Percentiles rank a stretch among this genome's conserved stretches.
Conservation (phyloP, 305 asterid species). For the Coffea humblotiana region DNA sequence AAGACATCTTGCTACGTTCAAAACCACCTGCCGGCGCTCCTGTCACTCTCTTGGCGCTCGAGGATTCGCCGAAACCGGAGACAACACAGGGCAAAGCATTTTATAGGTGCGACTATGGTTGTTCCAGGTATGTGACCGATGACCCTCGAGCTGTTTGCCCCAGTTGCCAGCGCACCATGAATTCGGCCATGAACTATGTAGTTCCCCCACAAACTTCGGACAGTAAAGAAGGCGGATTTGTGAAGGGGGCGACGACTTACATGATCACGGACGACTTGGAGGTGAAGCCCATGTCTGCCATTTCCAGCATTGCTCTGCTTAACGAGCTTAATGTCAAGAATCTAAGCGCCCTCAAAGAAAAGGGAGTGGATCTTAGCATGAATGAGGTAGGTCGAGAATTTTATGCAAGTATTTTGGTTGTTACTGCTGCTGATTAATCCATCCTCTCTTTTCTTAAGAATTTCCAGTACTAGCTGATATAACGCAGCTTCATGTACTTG, state of each 20-base stretch:
- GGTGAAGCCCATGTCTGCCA: slow-evolving; percentile 45
- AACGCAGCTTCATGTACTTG: no score
- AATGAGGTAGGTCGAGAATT: slow-evolving; percentile 30
- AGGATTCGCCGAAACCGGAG: no score
- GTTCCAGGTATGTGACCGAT: neutral
- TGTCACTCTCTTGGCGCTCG: neutral
- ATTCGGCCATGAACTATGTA: no score
- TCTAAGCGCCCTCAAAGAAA: slow-evolving; percentile 34
- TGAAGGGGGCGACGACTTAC: slow-evolving; percentile 8
- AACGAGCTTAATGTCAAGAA: slow-evolving; percentile 30
- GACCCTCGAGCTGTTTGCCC: neutral
- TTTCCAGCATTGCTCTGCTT: slow-evolving; percentile 32
- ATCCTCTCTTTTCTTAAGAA: no score
- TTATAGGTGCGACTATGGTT: neutral
- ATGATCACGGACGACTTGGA: slow-evolving; percentile 42
- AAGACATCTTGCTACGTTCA: neutral
- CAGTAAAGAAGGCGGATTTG: neutral
- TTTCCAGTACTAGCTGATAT: no score
- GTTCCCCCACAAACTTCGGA: neutral
- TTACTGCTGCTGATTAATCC: no score
- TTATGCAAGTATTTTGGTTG: no score
- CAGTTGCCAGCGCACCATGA: rapidly evolving
- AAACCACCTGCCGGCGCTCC: no score
- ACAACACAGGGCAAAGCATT: neutral
- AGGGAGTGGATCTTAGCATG: slow-evolving; percentile 26